A percentile compares a stretch with the other conserved stretches of the same genome.
Conservation (phyloP, 805 yeast species). For the Cyberlindnera samutprakarnensis region DNA sequence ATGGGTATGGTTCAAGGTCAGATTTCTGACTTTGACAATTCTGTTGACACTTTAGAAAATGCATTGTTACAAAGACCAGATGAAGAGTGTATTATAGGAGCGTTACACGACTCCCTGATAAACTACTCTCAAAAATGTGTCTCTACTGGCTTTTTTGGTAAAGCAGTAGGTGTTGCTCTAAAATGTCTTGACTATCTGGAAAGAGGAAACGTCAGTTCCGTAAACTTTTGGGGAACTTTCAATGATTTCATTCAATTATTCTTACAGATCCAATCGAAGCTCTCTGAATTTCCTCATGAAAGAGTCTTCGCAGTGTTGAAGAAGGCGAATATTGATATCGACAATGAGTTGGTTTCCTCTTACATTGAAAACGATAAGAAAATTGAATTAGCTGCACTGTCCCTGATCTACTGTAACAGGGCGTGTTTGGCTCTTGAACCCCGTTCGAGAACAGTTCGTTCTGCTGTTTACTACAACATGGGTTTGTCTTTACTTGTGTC, state of each 20-base stretch:
- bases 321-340: constrained; percentile 20
- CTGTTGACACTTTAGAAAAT: constrained; percentile 39
- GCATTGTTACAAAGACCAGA: constrained; percentile 37
- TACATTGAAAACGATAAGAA: constrained; percentile 19
- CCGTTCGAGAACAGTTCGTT: constrained; percentile 40
- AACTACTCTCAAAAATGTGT: constrained; percentile 46
- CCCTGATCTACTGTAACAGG: constrained; percentile 40
- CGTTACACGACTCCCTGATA: constrained; percentile 51
- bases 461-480: constrained; percentile 58
- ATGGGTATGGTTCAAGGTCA: constrained; percentile 58
- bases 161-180: constrained; percentile 45
- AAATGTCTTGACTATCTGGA: constrained; percentile 38
- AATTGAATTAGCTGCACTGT: constrained; percentile 29
- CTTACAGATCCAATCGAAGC: constrained; percentile 46
- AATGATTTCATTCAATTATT: constrained; percentile 51
- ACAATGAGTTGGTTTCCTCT: constrained; percentile 21
- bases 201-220: constrained; percentile 34
- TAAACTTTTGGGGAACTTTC: constrained; percentile 59
- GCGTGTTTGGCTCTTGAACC: constrained; percentile 35
- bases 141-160: constrained; percentile 55
- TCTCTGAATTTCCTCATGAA: constrained; percentile 43
- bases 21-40: constrained; percentile 58
- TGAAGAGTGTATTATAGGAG: constrained; percentile 43
- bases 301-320: constrained; percentile 18
- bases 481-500: constrained; percentile 58